Percentiles rank a stretch among this genome's conserved stretches.
These are phyloP conservation scores for Rosa hybrid DNA, from an alignment of 331 rosid genomes.

Conservation along the genomic window DNA sequence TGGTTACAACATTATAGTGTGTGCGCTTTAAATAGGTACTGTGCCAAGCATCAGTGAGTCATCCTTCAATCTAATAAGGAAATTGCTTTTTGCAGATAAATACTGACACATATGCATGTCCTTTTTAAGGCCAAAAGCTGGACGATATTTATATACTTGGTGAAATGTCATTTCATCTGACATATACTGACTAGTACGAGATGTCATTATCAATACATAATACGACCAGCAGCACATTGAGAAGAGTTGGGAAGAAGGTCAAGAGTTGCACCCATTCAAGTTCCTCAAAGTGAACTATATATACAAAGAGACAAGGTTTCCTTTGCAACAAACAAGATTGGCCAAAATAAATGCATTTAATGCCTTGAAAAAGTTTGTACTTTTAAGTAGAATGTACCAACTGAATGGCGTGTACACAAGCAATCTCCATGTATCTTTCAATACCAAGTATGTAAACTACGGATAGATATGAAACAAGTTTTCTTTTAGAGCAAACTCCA, in stretches of 20 bases:
- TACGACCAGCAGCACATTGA: not conserved
- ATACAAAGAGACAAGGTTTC: not conserved
- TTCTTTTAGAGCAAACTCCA: not conserved
- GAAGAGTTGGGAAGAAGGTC: not conserved
- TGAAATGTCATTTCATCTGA: not conserved
- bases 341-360: not conserved
- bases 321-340: not conserved
- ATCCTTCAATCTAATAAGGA: not conserved
- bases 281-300: not conserved
- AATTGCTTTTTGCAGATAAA: not conserved
- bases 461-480: slow-evolving; percentile 9
- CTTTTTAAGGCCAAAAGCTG: slow-evolving; percentile 3
- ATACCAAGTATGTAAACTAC: not conserved
- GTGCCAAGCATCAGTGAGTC: not conserved
- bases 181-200: slow-evolving; percentile 2
- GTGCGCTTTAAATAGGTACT: not conserved
- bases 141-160: not conserved
- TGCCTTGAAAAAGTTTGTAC: not conserved
- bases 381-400: not conserved
- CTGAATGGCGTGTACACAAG: not conserved
- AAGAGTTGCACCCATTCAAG: not conserved
- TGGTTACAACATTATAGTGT: not conserved
- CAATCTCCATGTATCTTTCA: not conserved
- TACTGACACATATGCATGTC: not conserved
- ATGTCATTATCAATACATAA: not conserved